Conservation (phyloP, 2,329 filamentous ascomycete genomes). For the Metarhizium brunneum region DNA sequence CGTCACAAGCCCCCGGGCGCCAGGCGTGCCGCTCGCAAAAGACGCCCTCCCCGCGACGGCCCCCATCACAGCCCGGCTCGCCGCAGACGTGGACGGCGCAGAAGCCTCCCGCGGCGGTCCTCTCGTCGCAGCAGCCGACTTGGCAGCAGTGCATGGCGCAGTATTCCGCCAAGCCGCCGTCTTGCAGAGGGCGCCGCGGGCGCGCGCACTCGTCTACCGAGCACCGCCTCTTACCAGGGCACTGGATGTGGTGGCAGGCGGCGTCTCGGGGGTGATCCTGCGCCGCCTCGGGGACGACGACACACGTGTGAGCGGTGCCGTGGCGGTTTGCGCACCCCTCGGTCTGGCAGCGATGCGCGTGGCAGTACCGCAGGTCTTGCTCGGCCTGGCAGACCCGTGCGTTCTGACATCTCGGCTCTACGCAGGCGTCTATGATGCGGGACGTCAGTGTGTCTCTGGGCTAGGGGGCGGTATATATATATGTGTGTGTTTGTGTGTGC, state of each 20-base stretch:
- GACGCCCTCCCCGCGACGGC: neutral
- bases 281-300: no score
- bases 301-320: neutral
- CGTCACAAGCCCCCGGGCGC: neutral
- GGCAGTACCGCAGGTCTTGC: neutral
- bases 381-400: neutral
- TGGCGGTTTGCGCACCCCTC: neutral
- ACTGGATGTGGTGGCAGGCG: no score
- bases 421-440: neutral
- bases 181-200: no score
- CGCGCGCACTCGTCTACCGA: no score
- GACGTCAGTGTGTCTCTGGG: neutral
- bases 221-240: no score
- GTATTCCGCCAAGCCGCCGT: no score
- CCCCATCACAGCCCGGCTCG: neutral
- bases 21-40: neutral
- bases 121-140: neutral
- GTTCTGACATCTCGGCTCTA: neutral
- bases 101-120: neutral
- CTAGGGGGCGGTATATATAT: neutral
- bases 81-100: neutral
- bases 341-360: neutral
- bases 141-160: neutral
- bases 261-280: no score
- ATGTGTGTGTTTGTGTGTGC: neutral